Conservation (phyloP, 2,329 filamentous ascomycete genomes). For the Colletotrichum sidae region DNA sequence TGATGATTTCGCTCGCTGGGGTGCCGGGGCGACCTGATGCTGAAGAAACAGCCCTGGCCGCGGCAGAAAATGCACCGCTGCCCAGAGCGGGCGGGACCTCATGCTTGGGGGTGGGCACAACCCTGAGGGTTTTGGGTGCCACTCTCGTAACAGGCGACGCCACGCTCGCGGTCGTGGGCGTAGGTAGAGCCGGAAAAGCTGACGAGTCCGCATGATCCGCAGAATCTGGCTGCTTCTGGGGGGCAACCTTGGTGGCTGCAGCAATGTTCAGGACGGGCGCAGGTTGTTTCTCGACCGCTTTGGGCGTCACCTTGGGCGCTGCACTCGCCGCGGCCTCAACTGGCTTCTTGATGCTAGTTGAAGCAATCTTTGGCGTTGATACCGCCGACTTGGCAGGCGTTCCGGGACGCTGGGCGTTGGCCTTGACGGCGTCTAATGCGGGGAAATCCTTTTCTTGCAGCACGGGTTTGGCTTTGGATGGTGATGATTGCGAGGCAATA, state of each 20-base stretch:
- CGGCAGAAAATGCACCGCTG: conserved; percentile 40
- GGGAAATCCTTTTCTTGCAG: conserved; percentile 74
- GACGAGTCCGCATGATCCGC: conserved; percentile 50
- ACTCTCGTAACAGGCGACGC: conserved; percentile 63
- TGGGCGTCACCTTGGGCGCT: conserved; percentile 35
- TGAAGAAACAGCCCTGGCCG: conserved; percentile 58
- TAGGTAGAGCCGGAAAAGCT: conserved; percentile 64
- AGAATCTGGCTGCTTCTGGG: conserved; percentile 46
- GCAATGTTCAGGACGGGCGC: conserved; percentile 61
- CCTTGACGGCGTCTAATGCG: conserved; percentile 62
- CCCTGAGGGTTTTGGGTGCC: conserved; percentile 74
- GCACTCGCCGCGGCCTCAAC: background rate
- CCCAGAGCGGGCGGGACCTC: conserved; percentile 60
- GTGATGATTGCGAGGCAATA: conserved; percentile 53
- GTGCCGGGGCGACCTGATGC: conserved; percentile 71
- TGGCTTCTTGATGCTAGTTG: conserved; percentile 49
- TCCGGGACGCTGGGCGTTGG: conserved; percentile 46
- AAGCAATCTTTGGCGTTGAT: conserved; percentile 49
- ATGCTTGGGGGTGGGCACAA: conserved; percentile 74
- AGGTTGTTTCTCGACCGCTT: conserved; percentile 51
- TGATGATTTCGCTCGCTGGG: conserved; percentile 78
- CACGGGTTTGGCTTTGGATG: conserved; percentile 40
- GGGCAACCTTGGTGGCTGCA: conserved; percentile 55
- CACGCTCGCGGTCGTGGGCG: conserved; percentile 56
- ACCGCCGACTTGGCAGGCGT: conserved; percentile 50